These are phyloP conservation scores for Coemansia sp. DNA, from an alignment of 192 early-diverging fungal species.

Conservation along the genomic window DNA sequence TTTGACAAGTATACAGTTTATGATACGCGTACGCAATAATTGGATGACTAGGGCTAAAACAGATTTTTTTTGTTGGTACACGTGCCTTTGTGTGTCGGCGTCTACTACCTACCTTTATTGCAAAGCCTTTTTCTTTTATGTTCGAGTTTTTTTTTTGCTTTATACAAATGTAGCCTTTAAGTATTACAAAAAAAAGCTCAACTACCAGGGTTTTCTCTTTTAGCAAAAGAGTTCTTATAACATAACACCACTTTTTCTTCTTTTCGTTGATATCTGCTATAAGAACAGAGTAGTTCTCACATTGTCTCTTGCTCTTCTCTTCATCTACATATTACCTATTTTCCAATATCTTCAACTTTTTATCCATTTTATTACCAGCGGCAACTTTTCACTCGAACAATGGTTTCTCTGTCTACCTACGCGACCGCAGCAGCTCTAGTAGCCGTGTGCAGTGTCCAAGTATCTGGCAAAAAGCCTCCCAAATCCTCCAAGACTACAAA, in stretches of 20 bases:
- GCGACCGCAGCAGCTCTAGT: not conserved
- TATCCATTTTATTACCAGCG: not conserved
- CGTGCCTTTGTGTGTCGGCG: not conserved
- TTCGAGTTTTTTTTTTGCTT: not conserved
- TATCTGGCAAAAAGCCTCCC: not conserved
- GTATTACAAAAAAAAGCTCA: not conserved
- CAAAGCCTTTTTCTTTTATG: not conserved
- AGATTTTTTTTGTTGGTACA: not conserved
- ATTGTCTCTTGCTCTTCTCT: not conserved
- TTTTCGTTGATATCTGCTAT: not conserved
- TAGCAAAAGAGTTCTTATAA: not conserved
- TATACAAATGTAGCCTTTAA: not conserved
- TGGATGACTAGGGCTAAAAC: not conserved
- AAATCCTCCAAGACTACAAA: not conserved
- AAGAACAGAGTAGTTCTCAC: not conserved
- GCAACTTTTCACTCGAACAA: not conserved
- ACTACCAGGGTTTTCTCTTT: not conserved
- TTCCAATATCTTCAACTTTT: not conserved
- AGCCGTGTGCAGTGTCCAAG: not conserved
- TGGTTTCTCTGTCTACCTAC: not conserved
- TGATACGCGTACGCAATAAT: slow-evolving; percentile 5
- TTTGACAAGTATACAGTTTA: slow-evolving; percentile 41
- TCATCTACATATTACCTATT: not conserved
- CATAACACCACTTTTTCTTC: not conserved
- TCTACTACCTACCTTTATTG: not conserved